These are phyloP conservation scores for Cyclanthera cordifolia DNA, from an alignment of 306 rosid species.

Conservation along the genomic window DNA sequence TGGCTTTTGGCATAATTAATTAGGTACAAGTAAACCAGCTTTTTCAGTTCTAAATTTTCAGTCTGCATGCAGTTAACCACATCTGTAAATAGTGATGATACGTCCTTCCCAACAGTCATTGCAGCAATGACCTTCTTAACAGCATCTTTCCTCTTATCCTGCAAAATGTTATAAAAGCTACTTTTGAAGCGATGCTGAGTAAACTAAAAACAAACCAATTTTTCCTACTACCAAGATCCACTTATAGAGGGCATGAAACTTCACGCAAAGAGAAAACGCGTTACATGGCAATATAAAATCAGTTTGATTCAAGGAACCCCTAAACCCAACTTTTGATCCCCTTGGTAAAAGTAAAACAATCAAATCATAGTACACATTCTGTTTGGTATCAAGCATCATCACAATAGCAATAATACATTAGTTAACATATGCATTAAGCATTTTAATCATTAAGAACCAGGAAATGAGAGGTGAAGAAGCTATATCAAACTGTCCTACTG, in stretches of 20 bases:
- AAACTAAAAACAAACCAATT: not conserved
- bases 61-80: slow-evolving; percentile 99
- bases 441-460: not conserved
- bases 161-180: slow-evolving; percentile 13
- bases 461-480: not conserved
- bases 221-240: not conserved
- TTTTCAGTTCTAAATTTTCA: slow-evolving; percentile 91
- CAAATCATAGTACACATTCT: not conserved
- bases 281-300: not conserved
- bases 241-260: not conserved
- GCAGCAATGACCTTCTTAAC: slow-evolving; percentile 99
- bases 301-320: not conserved
- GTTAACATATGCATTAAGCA: not conserved
- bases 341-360: not conserved
- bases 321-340: not conserved
- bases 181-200: not conserved
- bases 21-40: slow-evolving; percentile 87
- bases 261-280: not conserved
- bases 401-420: not conserved
- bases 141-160: slow-evolving; percentile 99
- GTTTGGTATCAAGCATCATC: not conserved
- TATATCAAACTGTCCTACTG: not conserved
- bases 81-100: slow-evolving; percentile 88
- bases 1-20: slow-evolving; percentile 97
- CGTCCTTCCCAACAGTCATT: slow-evolving; percentile 99